These are phyloP conservation scores for Phialophora verrucosa DNA, from an alignment of 2,329 filamentous ascomycete genomes.

Conservation along the genomic window DNA sequence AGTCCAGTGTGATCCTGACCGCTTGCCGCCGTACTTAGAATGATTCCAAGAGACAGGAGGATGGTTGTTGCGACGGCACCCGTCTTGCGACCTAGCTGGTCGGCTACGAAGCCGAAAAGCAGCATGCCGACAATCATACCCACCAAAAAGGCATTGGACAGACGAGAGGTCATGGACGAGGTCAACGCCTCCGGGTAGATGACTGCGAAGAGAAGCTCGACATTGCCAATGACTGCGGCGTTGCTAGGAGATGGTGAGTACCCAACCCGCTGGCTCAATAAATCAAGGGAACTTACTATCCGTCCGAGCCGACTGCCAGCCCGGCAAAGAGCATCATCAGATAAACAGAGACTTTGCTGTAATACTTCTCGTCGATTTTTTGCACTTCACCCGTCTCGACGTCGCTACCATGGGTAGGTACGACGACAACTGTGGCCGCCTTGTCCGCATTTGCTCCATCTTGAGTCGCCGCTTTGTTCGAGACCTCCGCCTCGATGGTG, in stretches of 20 bases:
- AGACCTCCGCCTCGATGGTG: too few relatives aligned
- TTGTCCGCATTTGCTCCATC: too few relatives aligned
- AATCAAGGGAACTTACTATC: constrained; percentile 44
- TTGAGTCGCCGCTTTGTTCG: too few relatives aligned
- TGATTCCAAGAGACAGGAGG: constrained; percentile 55
- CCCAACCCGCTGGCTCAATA: too few relatives aligned
- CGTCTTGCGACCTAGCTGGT: constrained; percentile 57
- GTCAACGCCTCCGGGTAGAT: constrained; percentile 46
- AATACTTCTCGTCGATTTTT: constrained; percentile 11
- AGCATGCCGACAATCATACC: constrained; percentile 64
- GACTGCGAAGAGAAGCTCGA: constrained; percentile 46
- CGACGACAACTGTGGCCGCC: too few relatives aligned
- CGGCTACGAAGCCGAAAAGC: constrained; percentile 58
- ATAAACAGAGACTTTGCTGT: constrained; percentile 39
- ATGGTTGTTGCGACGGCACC: constrained; percentile 57
- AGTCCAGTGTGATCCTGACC: too few relatives aligned
- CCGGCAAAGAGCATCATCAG: constrained; percentile 47
- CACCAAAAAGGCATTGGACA: constrained; percentile 62
- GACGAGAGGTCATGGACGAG: constrained; percentile 53
- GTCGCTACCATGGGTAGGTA: too few relatives aligned
- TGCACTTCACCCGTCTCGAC: not conserved
- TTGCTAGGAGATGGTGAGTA: constrained; percentile 24
- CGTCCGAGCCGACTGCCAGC: constrained; percentile 48
- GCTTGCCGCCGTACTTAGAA: constrained; percentile 42
- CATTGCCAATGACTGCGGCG: constrained; percentile 42